Evolutionary conservation across 257 asterid genomes (phyloP).

Genomic region (Nicotiana sylvestris): DNA sequence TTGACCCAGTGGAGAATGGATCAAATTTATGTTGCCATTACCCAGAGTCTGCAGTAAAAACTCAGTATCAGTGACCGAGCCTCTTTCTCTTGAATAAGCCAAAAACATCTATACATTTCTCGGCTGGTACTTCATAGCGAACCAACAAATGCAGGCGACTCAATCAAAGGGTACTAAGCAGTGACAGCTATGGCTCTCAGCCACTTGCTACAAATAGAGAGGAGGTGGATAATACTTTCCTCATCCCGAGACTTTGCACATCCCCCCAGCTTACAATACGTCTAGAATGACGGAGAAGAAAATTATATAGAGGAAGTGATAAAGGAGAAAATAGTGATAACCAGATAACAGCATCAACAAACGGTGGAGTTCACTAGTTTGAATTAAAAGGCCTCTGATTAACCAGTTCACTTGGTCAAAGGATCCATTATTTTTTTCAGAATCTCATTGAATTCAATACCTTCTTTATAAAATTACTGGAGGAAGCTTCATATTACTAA

Average conservation of each 20-base stretch:
- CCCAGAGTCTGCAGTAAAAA: slow-evolving; percentile 86
- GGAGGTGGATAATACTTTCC: neutral
- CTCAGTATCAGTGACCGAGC: slow-evolving; percentile 56
- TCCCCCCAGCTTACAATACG: neutral
- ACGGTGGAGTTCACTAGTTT: neutral
- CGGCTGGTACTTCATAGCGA: slow-evolving; percentile 34
- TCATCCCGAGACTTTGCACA: neutral
- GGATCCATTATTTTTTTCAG: neutral
- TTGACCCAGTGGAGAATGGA: slow-evolving; percentile 47
- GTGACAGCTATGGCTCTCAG: neutral
- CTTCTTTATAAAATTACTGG: neutral
- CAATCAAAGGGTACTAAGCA: slow-evolving; percentile 6
- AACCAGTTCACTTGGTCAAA: neutral
- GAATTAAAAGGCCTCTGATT: neutral
- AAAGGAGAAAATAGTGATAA: neutral
- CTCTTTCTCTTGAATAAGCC: slow-evolving; percentile 54
- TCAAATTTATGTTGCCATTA: slow-evolving; percentile 34
- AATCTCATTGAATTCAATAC: neutral
- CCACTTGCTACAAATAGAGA: neutral
- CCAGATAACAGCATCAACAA: neutral
- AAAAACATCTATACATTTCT: slow-evolving; percentile 53
- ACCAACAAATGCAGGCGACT: slow-evolving; percentile 12
- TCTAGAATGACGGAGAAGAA: neutral
- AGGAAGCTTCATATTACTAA: neutral
- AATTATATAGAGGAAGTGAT: neutral